Percentiles rank a stretch among this genome's conserved stretches.
Evolutionary conservation across 805 yeast species (phyloP).

Genomic region (Komagataella populi): DNA sequence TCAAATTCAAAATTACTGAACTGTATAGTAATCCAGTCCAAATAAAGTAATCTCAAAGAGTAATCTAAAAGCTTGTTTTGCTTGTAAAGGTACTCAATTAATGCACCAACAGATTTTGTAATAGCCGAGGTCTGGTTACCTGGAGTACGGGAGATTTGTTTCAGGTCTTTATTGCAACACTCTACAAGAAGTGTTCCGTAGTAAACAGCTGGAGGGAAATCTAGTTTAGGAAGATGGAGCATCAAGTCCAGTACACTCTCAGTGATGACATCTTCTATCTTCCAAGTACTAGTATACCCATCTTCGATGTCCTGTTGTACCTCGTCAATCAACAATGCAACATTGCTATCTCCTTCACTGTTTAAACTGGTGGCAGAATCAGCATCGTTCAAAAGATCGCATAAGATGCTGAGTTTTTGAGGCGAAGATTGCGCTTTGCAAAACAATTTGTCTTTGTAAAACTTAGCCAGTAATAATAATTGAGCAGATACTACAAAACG

Average conservation of each 20-base stretch:
- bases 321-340: constrained; percentile 17
- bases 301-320: constrained; percentile 24
- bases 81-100: constrained; percentile 69
- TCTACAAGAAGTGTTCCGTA: constrained; percentile 78
- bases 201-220: constrained; percentile 59
- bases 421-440: constrained; percentile 66
- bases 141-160: constrained; percentile 15
- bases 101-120: constrained; percentile 92
- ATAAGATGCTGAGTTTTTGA: constrained; percentile 40
- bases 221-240: constrained; percentile 50
- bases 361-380: constrained; percentile 16
- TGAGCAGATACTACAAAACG: constrained; percentile 80
- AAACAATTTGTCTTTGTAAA: constrained; percentile 53
- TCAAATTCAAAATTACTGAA: constrained; percentile 87
- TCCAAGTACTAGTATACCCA: constrained; percentile 54
- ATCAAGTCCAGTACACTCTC: constrained; percentile 72
- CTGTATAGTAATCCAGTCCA: constrained; percentile 90
- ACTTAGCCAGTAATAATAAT: constrained; percentile 58
- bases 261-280: constrained; percentile 79
- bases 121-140: constrained; percentile 22
- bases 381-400: constrained; percentile 25
- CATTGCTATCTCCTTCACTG: constrained; percentile 10
- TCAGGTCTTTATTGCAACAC: constrained; percentile 72
- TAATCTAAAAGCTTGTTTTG: constrained; percentile 57
- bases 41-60: constrained; percentile 57